Evolutionary conservation across 352 stramenopile species (phyloP), one percentile per base, ranked within the genome.

Genomic region (Phytophthora fragariaefolia): DNA sequence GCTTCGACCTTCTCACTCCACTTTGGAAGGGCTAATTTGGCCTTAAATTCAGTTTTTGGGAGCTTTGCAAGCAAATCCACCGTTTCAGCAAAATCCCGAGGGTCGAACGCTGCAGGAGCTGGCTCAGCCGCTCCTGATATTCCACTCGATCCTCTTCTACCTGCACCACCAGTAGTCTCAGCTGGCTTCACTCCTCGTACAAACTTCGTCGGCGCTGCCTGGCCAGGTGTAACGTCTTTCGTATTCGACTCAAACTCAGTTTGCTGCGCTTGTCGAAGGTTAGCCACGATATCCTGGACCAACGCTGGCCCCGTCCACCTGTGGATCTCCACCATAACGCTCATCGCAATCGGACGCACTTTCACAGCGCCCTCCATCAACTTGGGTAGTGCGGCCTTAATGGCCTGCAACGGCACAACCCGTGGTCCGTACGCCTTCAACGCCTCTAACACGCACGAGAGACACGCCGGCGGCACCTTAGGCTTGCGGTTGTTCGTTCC

Each of bases 1-100:
- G 82, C 87, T 62, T 86, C 89, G 12, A 96, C 87, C 57, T 95
- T 95, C 65, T 93, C 83, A 36, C 87, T 96, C 89, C 89, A 96
- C 59, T 96, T 96, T 5, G 87, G 76, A 20, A 85, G 51, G 0
- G 68, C 85, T 38, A 96, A 46, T 32, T 95, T 95, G 0, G 81
- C 58, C 43, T 89, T 89, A 66, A 93, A 96, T 53, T 96, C 87
- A 0, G 86, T 88, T 24, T 87, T 87, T 0, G 85, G 80, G 0
- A 96, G 75, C 56, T 93, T 95, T 1, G 82, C 82, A 13, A 95
- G 73, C 46, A 96, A 76, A 69, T 95, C 83, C 13, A 96, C 84
- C 4, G 84, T 94, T 57, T 95, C 89, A 6, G 83, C 87, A 67
- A 96, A 96, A 24, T 95, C 87, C 27, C 89, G 82, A 7, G 89